Evolutionary conservation across 345 rosid species (phyloP).

Genomic region (Ceriops tagal): DNA sequence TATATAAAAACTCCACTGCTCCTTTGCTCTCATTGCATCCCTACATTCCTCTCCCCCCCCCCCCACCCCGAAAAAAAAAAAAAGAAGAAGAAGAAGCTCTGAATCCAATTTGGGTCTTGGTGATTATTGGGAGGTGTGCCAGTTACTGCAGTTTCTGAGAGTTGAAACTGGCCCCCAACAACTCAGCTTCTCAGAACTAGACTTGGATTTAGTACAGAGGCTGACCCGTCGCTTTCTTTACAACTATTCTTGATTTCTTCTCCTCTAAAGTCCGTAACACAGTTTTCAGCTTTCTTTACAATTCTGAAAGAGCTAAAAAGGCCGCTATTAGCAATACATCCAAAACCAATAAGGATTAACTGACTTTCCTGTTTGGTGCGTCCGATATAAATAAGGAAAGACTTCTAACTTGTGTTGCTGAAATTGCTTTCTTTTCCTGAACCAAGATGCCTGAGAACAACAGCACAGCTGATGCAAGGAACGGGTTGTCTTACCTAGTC

Average conservation of each 20-base stretch:
- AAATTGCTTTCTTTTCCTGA: neutral
- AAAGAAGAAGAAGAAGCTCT: neutral
- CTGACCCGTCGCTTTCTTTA: conserved; percentile 4
- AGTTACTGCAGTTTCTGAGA: neutral
- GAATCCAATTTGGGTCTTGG: conserved; percentile 12
- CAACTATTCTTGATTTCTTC: neutral
- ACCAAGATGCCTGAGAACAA: conserved; percentile 14
- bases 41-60: neutral
- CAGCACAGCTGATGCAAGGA: neutral
- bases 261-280: neutral
- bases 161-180: neutral
- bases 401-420: no score
- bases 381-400: no score
- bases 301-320: no score
- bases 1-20: neutral
- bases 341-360: no score
- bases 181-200: neutral
- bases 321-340: no score
- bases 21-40: neutral
- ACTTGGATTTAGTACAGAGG: conserved; percentile 2
- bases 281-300: no score
- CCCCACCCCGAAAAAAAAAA: neutral
- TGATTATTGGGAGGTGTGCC: conserved; percentile 8
- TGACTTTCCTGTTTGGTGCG: no score
- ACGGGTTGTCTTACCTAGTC: conserved; percentile 5